These are phyloP conservation scores for Toxoplasma gondii DNA, from an alignment of 169 alveolate genomes.

Conservation along the genomic window DNA sequence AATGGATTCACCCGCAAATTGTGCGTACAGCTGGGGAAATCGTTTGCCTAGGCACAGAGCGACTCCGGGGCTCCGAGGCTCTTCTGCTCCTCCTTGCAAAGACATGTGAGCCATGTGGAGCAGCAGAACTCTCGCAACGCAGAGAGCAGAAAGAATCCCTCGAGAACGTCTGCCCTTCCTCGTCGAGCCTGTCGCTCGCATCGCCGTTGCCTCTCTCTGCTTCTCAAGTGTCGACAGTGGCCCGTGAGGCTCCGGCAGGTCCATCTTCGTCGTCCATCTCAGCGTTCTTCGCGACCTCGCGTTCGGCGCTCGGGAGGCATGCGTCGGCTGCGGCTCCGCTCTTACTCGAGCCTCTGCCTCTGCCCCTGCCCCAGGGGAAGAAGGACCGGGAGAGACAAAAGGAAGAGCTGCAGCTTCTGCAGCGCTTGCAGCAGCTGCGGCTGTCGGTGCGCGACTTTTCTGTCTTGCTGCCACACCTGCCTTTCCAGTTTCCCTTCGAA, in stretches of 20 bases:
- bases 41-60: neutral
- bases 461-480: neutral
- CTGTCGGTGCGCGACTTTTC: neutral
- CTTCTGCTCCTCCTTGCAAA: neutral
- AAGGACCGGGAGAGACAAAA: neutral
- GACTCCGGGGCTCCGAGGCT: neutral
- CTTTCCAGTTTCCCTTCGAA: conserved; percentile 24
- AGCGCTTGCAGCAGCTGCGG: neutral
- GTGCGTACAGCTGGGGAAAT: neutral
- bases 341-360: neutral
- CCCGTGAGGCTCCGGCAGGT: neutral
- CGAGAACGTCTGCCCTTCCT: neutral
- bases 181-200: neutral
- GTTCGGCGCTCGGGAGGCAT: neutral
- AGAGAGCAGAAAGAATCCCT: neutral
- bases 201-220: too few relatives aligned
- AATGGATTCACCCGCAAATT: neutral
- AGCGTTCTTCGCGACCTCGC: neutral
- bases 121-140: neutral
- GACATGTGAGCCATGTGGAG: neutral
- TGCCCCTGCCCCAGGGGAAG: neutral
- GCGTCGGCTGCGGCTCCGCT: neutral
- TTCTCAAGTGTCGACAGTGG: too few relatives aligned
- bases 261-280: neutral
- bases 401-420: neutral